Base-by-base conservation (phyloP, 2,329 filamentous ascomycete species). In the Penicillium freii region DNA sequence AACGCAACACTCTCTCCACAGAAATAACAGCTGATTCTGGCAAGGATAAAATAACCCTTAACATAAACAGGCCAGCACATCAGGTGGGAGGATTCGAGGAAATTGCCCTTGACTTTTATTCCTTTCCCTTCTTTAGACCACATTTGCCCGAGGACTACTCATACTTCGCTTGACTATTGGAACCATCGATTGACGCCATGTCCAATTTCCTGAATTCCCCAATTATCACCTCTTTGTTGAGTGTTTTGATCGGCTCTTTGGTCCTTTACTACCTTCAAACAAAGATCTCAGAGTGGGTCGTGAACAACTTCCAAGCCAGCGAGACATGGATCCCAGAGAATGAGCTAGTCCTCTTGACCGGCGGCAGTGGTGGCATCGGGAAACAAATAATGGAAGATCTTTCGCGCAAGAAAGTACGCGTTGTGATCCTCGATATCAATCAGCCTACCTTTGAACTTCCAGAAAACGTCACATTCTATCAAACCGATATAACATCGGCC, bases 401-500 rank as follows among this genome's bases (percentile, higher is more conserved):
- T 17, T 27, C 58, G 5, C 31, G 27, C 3, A 33, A 25, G 1
- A 45, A 56, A n/a, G 48, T 58, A 29, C 57, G 51, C 19, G 51
- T 63, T 10, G 34, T 66, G 11, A 51, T 58, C 8, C 58, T 63
- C 19, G 59, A 63, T 15, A 36, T 63, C 34, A 29, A 53, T 6
- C 17, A n/a, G 1, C 61, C 61, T 7, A 33, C 29, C 1, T 52
- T 52, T 31, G 36, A 62, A 2, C 42, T 60, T 17, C 47, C 59
- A 3, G 33, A 36, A 5, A 33, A 45, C n/a, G 54, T 58, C 23
- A 9, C n/a, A 5, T 73, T 68, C 51, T 70, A 71, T 51, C 40
- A 63, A n/a, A 57, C 62, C 9, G 70, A 73, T 45, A 63, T 73
- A 40, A 69, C 66, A 13, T 69, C 63, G 2, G 23, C 62, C 0